Base-by-base conservation (phyloP, 805 yeast genomes). In the Candida peoriensis region DNA sequence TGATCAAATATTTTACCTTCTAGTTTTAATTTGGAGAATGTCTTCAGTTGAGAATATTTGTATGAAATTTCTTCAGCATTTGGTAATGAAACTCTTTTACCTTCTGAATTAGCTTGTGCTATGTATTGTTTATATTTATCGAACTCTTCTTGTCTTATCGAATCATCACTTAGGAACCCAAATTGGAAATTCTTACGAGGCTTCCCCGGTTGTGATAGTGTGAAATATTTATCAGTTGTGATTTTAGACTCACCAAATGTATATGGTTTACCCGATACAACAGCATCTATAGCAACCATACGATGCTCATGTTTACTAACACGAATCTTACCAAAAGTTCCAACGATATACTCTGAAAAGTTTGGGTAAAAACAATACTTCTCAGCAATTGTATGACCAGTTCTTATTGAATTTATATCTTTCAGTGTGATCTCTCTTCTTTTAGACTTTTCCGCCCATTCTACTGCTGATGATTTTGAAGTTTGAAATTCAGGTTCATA, bases 301-400 rank as follows among this genome's bases (percentile, higher is more conserved):
- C 97, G 72, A 60, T 93, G 90, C 34, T 75, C 73, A 9, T 81
- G 72, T 50, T 68, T 65, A 20, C 81, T 76, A 37, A 93, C 74
- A 55, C 86, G 88, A 36, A 93, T 78, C 46, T 89, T 74, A 23
- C 89, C 95, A 55, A 70, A 86, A 32, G 94, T 78, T 15, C 86
- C 94, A 14, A 72, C 66, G 12, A 86, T 73, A 1, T 73, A 71
- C 14, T 74, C 77, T 30, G 73, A 77, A 57, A 94, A 89, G 22
- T 78, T 88, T 10, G 93, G 89, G 59, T 88, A 80, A 57, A 78
- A 88, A 53, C 89, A 76, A 54, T 68, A 86, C 55, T 81, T 82
- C 25, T 79, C 74, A 28, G 88, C 73, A 46, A 78, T 73, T 7
- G 85, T 65, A 55, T 95, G 78, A 13, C 96, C 95, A 29, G 90